Evolutionary conservation across 139 green algal species (phyloP), one percentile per base, ranked within the genome.

Genomic region (Chlorella sp.): DNA sequence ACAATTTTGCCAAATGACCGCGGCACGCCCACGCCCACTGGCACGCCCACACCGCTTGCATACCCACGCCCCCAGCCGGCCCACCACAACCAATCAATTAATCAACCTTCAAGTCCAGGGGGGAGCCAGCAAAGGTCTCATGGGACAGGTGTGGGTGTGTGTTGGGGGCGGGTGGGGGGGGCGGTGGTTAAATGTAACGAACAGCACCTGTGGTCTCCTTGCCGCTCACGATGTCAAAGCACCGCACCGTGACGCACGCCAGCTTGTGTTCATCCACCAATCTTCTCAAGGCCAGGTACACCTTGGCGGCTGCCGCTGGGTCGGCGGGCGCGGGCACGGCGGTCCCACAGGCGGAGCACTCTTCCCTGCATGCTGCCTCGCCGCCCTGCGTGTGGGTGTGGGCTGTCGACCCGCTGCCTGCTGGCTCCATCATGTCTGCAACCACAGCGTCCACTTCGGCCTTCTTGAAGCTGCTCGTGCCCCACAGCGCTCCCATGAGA

Each of bases 231-330:
- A 86, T 32, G 53, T 86, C 81, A 32, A 86, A 86, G 81, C 81
- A 86, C 48, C 81, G 81, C 81, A 86, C 81, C 3, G 48, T 86
- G 14, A 86, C 42, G 81, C 81, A 86, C 48, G 32, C 48, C 21
- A 86, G 81, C 48, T 9, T 53, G 81, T 86, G 81, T 16, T 0
- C 9, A 53, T 86, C 81, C 53, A 86, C 81, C 81, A 86, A 32
- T 0, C 32, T 32, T 15, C 81, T 28, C 42, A 69, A 16, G 1
- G 80, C 80, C 32, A 86, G 81, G 16, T 86, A 86, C 15, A 86
- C 81, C 28, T 84, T 68, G 28, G 42, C 79, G 0, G 79, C 79
- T 4, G 39, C 11, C 28, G 34, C 40, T 1, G 40, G 28, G 5
- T 84, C 42, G 16, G 32, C 76, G 18, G 76, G 36, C 19, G 36